phyloP scores from a whole-genome alignment of 768 basidiomycete species.

The Coprinopsis strossmayeri region DNA sequence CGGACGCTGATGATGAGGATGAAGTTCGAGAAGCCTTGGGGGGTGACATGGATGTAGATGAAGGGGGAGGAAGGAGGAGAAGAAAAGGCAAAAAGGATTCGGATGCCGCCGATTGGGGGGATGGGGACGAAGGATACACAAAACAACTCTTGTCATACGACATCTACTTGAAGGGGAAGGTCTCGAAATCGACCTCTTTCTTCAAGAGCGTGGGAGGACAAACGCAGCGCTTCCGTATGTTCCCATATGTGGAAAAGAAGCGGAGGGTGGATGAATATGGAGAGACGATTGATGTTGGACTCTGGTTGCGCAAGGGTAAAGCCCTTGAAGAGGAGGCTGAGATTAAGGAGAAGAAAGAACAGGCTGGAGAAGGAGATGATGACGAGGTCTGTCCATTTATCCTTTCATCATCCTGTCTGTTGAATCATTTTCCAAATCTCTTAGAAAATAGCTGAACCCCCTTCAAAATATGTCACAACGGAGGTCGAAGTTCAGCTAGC shows the following conservation, averaged over 20 bases:
- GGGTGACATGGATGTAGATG: slow-evolving; percentile 42
- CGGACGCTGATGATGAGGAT: slow-evolving; percentile 57
- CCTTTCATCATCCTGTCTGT: background rate
- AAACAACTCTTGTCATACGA: slow-evolving; percentile 84
- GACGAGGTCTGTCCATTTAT: slow-evolving; percentile 49
- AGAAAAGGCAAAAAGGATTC: slow-evolving; percentile 33
- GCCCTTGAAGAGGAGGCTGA: slow-evolving; percentile 88
- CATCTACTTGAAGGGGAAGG: slow-evolving; percentile 96
- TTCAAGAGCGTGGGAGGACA: slow-evolving; percentile 74
- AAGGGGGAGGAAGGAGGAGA: slow-evolving; percentile 21
- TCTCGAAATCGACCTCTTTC: slow-evolving; percentile 78
- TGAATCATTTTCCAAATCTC: slow-evolving; percentile 10
- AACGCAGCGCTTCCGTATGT: slow-evolving; percentile 88
- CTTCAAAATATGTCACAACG: slow-evolving; percentile 84
- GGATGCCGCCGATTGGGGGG: slow-evolving; percentile 63
- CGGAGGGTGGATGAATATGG: slow-evolving; percentile 93
- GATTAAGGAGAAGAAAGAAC: slow-evolving; percentile 64
- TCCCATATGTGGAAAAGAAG: slow-evolving; percentile 92
- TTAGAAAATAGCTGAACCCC: slow-evolving; percentile 80
- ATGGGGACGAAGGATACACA: slow-evolving; percentile 69
- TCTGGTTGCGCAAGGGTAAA: slow-evolving; percentile 92
- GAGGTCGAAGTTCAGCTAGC: slow-evolving; percentile 73
- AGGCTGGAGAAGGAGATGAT: slow-evolving; percentile 71
- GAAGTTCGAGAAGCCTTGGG: slow-evolving; percentile 51
- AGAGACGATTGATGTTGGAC: slow-evolving; percentile 89